Evolutionary conservation across 1,139 yeast genomes (phyloP).

Genomic region (Hemisphaericaspora subhashii): DNA sequence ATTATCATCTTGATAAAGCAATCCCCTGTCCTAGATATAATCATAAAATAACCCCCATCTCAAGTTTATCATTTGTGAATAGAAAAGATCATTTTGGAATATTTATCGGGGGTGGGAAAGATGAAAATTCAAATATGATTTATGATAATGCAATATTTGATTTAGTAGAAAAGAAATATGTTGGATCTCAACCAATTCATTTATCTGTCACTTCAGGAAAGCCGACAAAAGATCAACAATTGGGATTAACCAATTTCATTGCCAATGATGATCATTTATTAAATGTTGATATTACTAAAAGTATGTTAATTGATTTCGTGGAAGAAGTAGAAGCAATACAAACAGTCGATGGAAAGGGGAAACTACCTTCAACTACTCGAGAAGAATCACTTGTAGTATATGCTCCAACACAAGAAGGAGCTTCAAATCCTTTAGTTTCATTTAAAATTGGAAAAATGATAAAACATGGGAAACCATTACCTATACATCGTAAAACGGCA

Average conservation of each 20-base stretch:
- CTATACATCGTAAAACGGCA: constrained; percentile 21
- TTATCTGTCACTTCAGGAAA: constrained; percentile 23
- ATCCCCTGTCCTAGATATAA: constrained; percentile 48
- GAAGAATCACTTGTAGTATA: constrained; percentile 42
- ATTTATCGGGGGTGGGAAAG: constrained; percentile 62
- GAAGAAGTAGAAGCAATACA: constrained; percentile 25
- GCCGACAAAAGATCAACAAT: constrained; percentile 9
- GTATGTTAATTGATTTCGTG: constrained; percentile 34
- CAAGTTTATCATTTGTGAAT: constrained; percentile 41
- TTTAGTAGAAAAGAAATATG: constrained; percentile 47
- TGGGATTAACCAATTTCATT: constrained; percentile 17
- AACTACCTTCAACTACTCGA: constrained; percentile 9
- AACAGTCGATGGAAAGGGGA: constrained; percentile 1
- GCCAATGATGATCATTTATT: constrained; percentile 23
- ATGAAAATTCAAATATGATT: constrained; percentile 38
- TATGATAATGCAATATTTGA: constrained; percentile 54
- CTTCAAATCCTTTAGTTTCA: constrained; percentile 35
- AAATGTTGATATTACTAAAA: constrained; percentile 32
- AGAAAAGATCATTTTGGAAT: constrained; percentile 53
- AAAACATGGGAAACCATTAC: constrained; percentile 33
- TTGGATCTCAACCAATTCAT: constrained; percentile 31
- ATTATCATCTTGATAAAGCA: constrained; percentile 24
- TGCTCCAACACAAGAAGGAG: constrained; percentile 28
- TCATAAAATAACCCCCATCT: constrained; percentile 50
- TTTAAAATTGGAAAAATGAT: constrained; percentile 37